Conservation (phyloP, 139 green algal species). For the Chlamydomonas eustigma region DNA sequence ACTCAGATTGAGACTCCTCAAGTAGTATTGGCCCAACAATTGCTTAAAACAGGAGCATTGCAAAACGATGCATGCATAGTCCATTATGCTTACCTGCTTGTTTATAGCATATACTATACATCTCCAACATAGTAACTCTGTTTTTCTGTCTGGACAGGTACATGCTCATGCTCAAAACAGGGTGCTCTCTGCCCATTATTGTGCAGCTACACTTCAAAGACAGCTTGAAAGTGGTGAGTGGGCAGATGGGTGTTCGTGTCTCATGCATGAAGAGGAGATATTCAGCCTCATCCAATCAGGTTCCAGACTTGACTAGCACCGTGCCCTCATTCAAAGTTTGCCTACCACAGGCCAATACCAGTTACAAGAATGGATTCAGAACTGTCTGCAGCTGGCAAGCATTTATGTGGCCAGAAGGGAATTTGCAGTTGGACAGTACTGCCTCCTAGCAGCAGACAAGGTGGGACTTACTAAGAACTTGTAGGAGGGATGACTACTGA, state of each 20-base stretch:
- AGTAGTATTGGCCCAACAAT: too few species aligned
- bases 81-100: too few species aligned
- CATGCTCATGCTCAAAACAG: conserved; percentile 24
- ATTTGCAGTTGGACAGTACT: conserved; percentile 43
- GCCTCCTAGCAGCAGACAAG: conserved; percentile 16
- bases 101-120: too few species aligned
- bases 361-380: conserved; percentile 51
- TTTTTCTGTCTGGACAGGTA: conserved; percentile 35
- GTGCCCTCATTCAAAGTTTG: too few species aligned
- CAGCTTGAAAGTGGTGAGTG: conserved; percentile 39
- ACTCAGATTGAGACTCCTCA: too few species aligned
- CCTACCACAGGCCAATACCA: conserved; percentile 29
- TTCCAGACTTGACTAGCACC: too few species aligned
- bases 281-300: too few species aligned
- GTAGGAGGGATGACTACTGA: not conserved
- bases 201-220: conserved; percentile 46
- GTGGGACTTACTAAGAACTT: not conserved
- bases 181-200: conserved; percentile 39
- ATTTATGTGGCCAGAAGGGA: conserved; percentile 37
- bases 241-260: too few species aligned
- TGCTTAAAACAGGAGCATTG: too few species aligned
- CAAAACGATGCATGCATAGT: too few species aligned
- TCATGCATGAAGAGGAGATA: too few species aligned
- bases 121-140: too few species aligned
- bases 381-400: conserved; percentile 46